These are phyloP conservation scores for Sindora glabra DNA, from an alignment of 306 rosid genomes.

Conservation along the genomic window DNA sequence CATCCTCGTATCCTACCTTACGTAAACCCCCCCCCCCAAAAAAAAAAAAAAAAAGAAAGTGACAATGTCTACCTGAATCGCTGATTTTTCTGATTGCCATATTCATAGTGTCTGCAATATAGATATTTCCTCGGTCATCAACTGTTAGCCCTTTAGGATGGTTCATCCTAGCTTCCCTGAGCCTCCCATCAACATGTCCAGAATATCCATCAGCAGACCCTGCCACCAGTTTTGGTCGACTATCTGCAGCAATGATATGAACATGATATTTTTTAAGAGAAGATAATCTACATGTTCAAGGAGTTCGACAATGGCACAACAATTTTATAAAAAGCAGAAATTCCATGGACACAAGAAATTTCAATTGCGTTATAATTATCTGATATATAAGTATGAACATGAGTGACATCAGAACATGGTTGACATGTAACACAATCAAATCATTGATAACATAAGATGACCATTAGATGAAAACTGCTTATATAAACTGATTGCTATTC, in stretches of 20 bases:
- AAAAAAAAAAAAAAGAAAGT: too few relatives aligned
- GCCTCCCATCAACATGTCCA: conserved; percentile 85
- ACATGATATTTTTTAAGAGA: neutral
- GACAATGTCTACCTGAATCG: conserved; percentile 52
- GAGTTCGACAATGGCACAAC: neutral
- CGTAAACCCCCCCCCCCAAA: too few relatives aligned
- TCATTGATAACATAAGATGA: neutral
- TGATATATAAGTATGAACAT: neutral
- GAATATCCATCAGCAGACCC: conserved; percentile 83
- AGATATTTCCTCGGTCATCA: conserved; percentile 87
- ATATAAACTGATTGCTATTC: neutral
- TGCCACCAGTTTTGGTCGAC: conserved; percentile 73
- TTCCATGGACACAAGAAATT: neutral
- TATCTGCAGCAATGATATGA: conserved; percentile 50
- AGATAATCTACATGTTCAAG: conserved; percentile 3
- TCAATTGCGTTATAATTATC: conserved; percentile 7
- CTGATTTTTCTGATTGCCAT: conserved; percentile 92
- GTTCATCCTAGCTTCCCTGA: conserved; percentile 78
- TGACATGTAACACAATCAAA: too few relatives aligned
- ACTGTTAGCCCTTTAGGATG: conserved; percentile 84
- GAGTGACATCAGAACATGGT: neutral
- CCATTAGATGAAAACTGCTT: conserved; percentile 3
- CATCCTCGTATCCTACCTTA: too few relatives aligned
- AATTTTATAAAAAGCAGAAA: neutral
- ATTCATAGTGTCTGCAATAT: conserved; percentile 78